A percentile compares a stretch with the other conserved stretches of the same genome.
These are phyloP conservation scores for Choiromyces venosus DNA, from an alignment of 495 filamentous ascomycete species.

Conservation along the genomic window DNA sequence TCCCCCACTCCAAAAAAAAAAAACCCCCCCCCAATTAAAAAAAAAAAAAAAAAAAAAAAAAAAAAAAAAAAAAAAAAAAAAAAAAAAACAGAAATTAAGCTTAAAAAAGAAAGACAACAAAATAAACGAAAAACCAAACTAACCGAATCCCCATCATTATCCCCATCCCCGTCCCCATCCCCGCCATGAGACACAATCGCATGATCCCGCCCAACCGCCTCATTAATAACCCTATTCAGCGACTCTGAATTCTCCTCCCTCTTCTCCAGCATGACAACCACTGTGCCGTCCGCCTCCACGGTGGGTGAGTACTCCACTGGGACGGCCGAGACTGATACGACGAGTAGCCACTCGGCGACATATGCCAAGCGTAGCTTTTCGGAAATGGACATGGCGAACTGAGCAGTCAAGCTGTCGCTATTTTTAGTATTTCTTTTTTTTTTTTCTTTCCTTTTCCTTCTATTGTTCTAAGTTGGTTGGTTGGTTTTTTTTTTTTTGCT, in stretches of 20 bases:
- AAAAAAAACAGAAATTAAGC: background rate
- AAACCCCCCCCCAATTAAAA: no score
- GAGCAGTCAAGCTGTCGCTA: conserved; percentile 34
- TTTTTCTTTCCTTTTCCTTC: background rate
- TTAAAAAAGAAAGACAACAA: background rate
- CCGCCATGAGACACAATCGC: background rate
- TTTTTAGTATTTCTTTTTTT: background rate
- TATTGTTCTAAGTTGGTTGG: background rate
- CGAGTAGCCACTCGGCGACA: conserved; percentile 7
- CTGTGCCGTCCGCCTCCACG: background rate
- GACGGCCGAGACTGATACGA: conserved; percentile 7
- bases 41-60: background rate
- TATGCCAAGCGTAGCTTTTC: conserved; percentile 14
- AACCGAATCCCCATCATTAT: conserved; percentile 9
- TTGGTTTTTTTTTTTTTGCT: background rate
- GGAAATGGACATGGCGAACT: conserved; percentile 7
- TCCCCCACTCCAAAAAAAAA: background rate
- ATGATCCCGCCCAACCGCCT: conserved; percentile 7
- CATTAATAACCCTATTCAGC: conserved; percentile 11
- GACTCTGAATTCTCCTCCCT: conserved; percentile 18
- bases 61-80: background rate
- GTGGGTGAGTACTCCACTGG: conserved; percentile 15
- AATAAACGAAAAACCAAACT: background rate
- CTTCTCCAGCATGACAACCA: background rate
- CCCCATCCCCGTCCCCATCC: background rate